These are phyloP conservation scores for Piper betle DNA, from an alignment of 164 flowering plant species.

Conservation along the genomic window DNA sequence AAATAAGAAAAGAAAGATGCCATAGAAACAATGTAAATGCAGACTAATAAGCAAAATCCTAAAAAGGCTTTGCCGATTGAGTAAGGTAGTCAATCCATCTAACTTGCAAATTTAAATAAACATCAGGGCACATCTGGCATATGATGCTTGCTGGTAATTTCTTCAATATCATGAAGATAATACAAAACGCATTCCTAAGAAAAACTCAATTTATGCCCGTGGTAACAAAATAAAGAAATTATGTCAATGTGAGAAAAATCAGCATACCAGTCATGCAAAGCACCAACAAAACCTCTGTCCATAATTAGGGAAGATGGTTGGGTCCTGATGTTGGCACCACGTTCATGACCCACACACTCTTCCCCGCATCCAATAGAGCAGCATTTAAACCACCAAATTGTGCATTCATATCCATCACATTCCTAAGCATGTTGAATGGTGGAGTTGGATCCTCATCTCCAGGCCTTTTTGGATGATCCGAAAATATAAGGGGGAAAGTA, in stretches of 20 bases:
- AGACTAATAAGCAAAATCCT: too few relatives aligned
- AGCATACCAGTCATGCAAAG: constrained; percentile 84
- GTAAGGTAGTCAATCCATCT: too few relatives aligned
- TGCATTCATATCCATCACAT: constrained; percentile 97
- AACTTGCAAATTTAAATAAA: too few relatives aligned
- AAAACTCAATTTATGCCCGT: not conserved
- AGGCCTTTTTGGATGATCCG: constrained; percentile 98
- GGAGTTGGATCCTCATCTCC: constrained; percentile 99
- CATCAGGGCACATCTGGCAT: too few relatives aligned
- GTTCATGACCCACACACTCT: constrained; percentile 97
- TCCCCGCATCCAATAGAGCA: constrained; percentile 67
- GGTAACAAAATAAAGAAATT: not conserved
- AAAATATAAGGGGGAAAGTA: constrained; percentile 91
- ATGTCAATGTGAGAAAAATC: not conserved
- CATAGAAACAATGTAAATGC: too few relatives aligned
- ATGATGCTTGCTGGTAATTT: too few relatives aligned
- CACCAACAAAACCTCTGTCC: constrained; percentile 88
- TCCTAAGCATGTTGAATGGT: constrained; percentile 91
- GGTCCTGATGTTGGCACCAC: constrained; percentile 72
- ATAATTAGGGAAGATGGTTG: constrained; percentile 76
- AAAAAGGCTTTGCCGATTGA: too few relatives aligned
- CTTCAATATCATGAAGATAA: too few relatives aligned
- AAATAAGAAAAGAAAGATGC: not conserved
- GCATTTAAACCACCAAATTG: constrained; percentile 84
- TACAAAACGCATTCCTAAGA: not conserved